A percentile compares a stretch with the other conserved stretches of the same genome.
These are phyloP conservation scores for Calonectria pseudoreteaudii DNA, from an alignment of 2,329 filamentous ascomycete genomes.

Conservation along the genomic window DNA sequence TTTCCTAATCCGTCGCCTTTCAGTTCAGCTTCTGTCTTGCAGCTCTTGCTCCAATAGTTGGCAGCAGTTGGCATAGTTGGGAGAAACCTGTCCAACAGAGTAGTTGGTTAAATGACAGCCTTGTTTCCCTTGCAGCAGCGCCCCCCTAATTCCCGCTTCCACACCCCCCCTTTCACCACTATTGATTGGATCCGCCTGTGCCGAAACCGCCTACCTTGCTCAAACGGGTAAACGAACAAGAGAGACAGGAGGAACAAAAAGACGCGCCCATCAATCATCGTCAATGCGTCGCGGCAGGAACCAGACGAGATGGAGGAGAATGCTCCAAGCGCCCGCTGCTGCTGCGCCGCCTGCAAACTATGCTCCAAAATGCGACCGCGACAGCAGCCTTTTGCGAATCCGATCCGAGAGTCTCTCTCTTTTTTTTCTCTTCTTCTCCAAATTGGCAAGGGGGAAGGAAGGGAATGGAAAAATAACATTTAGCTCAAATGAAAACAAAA, in stretches of 20 bases:
- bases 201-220: slow-evolving; percentile 1
- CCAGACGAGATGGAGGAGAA: not conserved
- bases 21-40: not conserved
- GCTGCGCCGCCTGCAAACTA: not conserved
- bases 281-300: not conserved
- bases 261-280: not conserved
- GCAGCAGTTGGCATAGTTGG: not conserved
- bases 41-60: not conserved
- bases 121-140: not conserved
- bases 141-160: not conserved
- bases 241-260: not conserved
- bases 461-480: not conserved
- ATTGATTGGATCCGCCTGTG: not conserved
- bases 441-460: not conserved
- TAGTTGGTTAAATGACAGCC: not conserved
- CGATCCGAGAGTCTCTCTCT: not conserved
- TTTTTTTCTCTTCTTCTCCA: not conserved
- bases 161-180: not conserved
- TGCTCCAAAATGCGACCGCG: not conserved
- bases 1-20: not conserved
- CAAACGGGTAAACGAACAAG: not conserved
- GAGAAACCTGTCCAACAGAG: not conserved
- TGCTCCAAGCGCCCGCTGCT: not conserved
- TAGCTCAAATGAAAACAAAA: not conserved
- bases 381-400: not conserved